Conservation (phyloP, 495 filamentous ascomycete species). For the Lasiosphaeria ovina region DNA sequence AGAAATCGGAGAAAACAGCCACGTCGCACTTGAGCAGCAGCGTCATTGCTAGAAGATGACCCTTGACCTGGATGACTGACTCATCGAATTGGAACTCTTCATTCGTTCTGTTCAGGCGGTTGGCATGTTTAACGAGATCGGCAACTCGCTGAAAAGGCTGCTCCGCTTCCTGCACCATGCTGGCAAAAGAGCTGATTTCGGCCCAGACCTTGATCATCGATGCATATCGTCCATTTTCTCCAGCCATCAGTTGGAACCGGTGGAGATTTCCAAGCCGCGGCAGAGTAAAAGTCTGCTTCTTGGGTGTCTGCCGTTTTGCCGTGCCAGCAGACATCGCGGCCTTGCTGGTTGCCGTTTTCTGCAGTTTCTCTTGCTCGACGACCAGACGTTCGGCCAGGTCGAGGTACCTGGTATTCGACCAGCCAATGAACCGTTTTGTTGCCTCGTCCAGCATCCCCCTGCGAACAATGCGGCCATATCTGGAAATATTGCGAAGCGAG, state of each 20-base stretch:
- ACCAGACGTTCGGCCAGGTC: constrained; percentile 38
- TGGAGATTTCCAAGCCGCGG: constrained; percentile 7
- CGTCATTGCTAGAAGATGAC: constrained; percentile 46
- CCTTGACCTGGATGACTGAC: constrained; percentile 47
- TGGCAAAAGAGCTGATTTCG: constrained; percentile 42
- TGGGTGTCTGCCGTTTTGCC: background rate
- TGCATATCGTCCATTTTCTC: constrained; percentile 35
- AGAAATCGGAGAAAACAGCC: constrained; percentile 55
- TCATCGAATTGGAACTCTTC: constrained; percentile 44
- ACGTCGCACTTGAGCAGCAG: constrained; percentile 57
- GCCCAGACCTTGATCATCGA: constrained; percentile 39
- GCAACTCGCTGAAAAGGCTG: constrained; percentile 60
- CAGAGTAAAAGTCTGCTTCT: background rate
- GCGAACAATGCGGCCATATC: constrained; percentile 66
- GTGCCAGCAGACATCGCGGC: background rate
- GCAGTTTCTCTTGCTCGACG: constrained; percentile 11
- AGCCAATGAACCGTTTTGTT: constrained; percentile 64
- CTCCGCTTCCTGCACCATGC: constrained; percentile 50
- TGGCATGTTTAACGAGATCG: constrained; percentile 50
- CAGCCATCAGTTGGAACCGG: constrained; percentile 10
- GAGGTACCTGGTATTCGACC: constrained; percentile 49
- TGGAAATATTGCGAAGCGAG: constrained; percentile 58
- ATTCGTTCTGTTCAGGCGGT: constrained; percentile 36
- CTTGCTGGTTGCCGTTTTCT: background rate
- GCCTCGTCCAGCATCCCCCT: constrained; percentile 64